phyloP scores from a whole-genome alignment of 257 asterid species.

The Oldenlandia corymbosa region DNA sequence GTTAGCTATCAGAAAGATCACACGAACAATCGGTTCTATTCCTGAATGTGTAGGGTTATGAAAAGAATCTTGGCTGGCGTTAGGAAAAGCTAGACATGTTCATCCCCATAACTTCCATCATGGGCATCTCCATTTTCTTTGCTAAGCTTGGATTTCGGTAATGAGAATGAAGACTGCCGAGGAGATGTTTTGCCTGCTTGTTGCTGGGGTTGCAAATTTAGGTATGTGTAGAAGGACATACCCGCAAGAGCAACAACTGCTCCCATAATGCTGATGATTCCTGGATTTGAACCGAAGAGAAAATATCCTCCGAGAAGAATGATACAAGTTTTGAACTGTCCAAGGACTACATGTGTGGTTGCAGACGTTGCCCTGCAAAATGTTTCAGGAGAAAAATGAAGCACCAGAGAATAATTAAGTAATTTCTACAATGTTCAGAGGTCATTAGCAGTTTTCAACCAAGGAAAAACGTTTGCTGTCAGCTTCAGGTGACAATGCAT shows the following conservation, averaged over 20 bases:
- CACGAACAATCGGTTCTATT: conserved; percentile 3
- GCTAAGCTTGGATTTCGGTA: conserved; percentile 69
- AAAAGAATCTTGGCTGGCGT: not conserved
- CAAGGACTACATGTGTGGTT: conserved; percentile 91
- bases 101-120: conserved; percentile 44
- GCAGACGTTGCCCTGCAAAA: conserved; percentile 86
- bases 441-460: not conserved
- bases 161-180: conserved; percentile 50
- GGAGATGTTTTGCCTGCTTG: conserved; percentile 38
- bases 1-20: conserved; percentile 9
- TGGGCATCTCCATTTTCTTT: conserved; percentile 56
- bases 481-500: not conserved
- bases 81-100: conserved; percentile 35
- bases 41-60: conserved; percentile 1
- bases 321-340: conserved; percentile 95
- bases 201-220: conserved; percentile 61
- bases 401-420: not conserved
- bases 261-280: conserved; percentile 69
- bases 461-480: not conserved
- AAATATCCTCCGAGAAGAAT: conserved; percentile 86
- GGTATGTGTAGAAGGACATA: conserved; percentile 83
- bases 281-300: conserved; percentile 87
- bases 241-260: conserved; percentile 75
- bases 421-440: not conserved
- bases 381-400: not conserved